Percentiles rank a stretch among this genome's conserved stretches.
These are phyloP conservation scores for Capillidium heterosporum DNA, from an alignment of 371 early-diverging fungal species.

Conservation along the genomic window DNA sequence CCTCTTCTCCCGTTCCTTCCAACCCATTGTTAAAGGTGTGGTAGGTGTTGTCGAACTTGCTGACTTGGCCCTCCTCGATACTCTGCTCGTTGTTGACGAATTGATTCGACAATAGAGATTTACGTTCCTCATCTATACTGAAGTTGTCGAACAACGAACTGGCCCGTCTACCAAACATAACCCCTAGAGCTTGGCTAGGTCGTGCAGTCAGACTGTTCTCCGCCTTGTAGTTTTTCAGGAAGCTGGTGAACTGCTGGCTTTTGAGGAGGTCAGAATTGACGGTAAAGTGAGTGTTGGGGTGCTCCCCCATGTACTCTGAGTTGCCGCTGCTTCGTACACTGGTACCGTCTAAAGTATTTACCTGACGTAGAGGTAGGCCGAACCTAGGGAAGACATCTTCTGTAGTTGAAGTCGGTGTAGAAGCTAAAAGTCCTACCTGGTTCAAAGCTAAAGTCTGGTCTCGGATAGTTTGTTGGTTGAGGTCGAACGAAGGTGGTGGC, in stretches of 20 bases:
- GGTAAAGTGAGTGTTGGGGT: not conserved
- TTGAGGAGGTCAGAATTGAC: not conserved
- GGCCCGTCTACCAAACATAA: not conserved
- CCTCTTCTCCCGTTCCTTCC: not conserved
- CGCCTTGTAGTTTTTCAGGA: not conserved
- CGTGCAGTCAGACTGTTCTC: not conserved
- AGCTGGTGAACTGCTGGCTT: not conserved
- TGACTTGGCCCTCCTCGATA: too few relatives aligned
- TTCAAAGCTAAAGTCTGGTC: conserved; percentile 4
- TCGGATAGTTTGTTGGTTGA: not conserved
- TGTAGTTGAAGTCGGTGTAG: not conserved
- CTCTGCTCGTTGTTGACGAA: not conserved
- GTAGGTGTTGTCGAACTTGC: not conserved
- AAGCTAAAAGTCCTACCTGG: not conserved
- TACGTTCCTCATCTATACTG: not conserved
- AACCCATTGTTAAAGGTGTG: not conserved
- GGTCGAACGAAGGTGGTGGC: not conserved
- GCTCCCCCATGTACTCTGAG: not conserved
- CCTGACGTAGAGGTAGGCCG: not conserved
- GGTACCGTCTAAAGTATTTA: not conserved
- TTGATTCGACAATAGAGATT: not conserved
- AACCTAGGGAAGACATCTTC: not conserved
- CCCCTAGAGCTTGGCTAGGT: not conserved
- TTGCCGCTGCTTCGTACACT: not conserved
- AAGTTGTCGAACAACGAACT: conserved; percentile 1